phyloP scores from a whole-genome alignment of 2,329 filamentous ascomycete genomes.

The Colletotrichum tropicicola region DNA sequence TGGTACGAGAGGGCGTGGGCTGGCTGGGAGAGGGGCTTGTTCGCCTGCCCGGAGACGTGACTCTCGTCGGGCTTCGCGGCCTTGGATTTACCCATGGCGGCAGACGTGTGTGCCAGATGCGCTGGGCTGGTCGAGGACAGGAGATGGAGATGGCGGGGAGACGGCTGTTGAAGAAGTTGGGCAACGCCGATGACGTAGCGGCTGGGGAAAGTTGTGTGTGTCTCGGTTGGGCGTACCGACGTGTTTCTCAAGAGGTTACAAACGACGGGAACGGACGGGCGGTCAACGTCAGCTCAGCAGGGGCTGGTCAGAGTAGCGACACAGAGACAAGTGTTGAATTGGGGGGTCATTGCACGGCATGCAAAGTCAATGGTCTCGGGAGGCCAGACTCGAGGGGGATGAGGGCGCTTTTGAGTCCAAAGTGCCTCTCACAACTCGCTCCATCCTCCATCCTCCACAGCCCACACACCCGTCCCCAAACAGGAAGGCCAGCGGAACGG shows the following conservation, averaged over 20 bases:
- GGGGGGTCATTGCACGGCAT: background rate
- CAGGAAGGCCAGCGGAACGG: background rate
- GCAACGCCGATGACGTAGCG: background rate
- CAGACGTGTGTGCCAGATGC: background rate
- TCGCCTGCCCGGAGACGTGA: slow-evolving; percentile 46
- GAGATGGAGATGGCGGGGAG: background rate
- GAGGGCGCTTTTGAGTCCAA: background rate
- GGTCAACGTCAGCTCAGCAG: background rate
- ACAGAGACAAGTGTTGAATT: background rate
- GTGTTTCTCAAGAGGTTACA: background rate
- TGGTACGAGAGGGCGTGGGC: slow-evolving; percentile 64
- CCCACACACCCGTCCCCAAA: background rate
- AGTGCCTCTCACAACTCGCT: background rate
- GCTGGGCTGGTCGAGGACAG: background rate
- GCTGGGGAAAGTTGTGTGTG: too few species aligned
- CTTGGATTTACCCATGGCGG: slow-evolving; percentile 7
- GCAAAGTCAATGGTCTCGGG: background rate
- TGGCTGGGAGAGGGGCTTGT: slow-evolving; percentile 59
- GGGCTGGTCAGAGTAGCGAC: slow-evolving; percentile 7
- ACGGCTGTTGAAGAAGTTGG: background rate
- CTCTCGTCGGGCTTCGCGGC: slow-evolving; percentile 10
- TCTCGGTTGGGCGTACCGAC: too few species aligned
- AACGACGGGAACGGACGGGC: background rate
- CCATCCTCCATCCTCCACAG: too few species aligned
- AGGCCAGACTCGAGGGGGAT: too few species aligned